Conservation (phyloP, 805 yeast genomes). For the Spathaspora girioi region DNA sequence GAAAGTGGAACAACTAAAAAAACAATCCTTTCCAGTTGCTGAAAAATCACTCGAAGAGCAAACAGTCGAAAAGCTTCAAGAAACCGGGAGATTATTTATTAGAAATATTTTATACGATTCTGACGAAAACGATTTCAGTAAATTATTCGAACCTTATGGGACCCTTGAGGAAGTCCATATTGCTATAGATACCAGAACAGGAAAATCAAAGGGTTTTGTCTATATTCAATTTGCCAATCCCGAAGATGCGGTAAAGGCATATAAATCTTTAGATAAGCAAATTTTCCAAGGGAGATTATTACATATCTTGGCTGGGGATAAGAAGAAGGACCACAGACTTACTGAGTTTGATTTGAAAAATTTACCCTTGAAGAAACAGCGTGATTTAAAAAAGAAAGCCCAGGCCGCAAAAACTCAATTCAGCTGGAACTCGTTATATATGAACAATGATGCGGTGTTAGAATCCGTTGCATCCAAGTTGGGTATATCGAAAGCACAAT, state of each 20-base stretch:
- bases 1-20: not conserved
- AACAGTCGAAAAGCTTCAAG: constrained; percentile 47
- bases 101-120: constrained; percentile 82
- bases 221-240: constrained; percentile 70
- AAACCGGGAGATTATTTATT: constrained; percentile 80
- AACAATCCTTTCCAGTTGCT: constrained; percentile 16
- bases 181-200: constrained; percentile 87
- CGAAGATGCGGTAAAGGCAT: constrained; percentile 76
- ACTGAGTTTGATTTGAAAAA: constrained; percentile 91
- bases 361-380: constrained; percentile 88
- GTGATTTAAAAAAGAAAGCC: constrained; percentile 75
- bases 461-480: constrained; percentile 82
- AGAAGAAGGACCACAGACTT: constrained; percentile 73
- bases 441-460: constrained; percentile 89
- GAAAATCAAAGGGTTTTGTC: constrained; percentile 89
- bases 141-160: constrained; percentile 67
- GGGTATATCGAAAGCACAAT: constrained; percentile 78
- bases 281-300: constrained; percentile 91
- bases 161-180: constrained; percentile 82
- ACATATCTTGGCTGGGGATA: constrained; percentile 84
- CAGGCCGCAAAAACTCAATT: constrained; percentile 85
- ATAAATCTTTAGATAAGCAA: constrained; percentile 70
- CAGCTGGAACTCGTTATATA: constrained; percentile 90
- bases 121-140: constrained; percentile 71
- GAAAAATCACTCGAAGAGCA: constrained; percentile 38